Conservation (phyloP, 2,329 filamentous ascomycete species). For the Arthrobotrys musiformis region DNA sequence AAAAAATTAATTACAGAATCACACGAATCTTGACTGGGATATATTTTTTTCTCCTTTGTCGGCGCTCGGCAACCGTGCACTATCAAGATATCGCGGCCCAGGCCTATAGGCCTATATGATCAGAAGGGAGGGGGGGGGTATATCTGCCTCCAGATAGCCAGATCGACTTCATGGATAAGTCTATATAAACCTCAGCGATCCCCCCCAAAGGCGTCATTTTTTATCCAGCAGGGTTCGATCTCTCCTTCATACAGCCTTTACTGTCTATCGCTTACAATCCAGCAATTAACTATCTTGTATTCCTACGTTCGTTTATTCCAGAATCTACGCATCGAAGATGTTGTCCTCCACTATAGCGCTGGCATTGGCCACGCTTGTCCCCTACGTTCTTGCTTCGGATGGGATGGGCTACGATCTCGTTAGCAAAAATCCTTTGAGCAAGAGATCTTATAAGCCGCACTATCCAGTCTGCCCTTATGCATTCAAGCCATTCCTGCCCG, state of each 20-base stretch:
- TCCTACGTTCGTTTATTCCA: conserved; percentile 26
- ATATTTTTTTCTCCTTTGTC: background rate
- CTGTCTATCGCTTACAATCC: conserved; percentile 24
- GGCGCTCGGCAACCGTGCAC: conserved; percentile 35
- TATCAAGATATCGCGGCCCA: conserved; percentile 24
- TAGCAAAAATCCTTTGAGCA: conserved; percentile 36
- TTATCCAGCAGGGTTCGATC: conserved; percentile 38
- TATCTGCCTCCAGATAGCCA: background rate
- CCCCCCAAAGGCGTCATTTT: conserved; percentile 3
- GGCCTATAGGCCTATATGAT: conserved; percentile 3
- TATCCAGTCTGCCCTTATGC: conserved; percentile 41
- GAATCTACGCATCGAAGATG: conserved; percentile 22
- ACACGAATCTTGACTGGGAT: conserved; percentile 20
- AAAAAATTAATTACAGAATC: conserved; percentile 41
- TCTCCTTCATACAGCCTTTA: conserved; percentile 37
- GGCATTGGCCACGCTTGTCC: conserved; percentile 36
- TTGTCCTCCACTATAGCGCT: conserved; percentile 26
- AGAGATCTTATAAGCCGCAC: conserved; percentile 47
- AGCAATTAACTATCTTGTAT: background rate
- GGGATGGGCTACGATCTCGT: background rate
- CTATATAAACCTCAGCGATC: conserved; percentile 51
- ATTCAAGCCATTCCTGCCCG: conserved; percentile 15
- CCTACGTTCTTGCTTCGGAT: conserved; percentile 32
- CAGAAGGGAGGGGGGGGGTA: no score
- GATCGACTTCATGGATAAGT: conserved; percentile 15